Conservation (phyloP, 2,329 filamentous ascomycete genomes). For the Neurospora crassa region DNA sequence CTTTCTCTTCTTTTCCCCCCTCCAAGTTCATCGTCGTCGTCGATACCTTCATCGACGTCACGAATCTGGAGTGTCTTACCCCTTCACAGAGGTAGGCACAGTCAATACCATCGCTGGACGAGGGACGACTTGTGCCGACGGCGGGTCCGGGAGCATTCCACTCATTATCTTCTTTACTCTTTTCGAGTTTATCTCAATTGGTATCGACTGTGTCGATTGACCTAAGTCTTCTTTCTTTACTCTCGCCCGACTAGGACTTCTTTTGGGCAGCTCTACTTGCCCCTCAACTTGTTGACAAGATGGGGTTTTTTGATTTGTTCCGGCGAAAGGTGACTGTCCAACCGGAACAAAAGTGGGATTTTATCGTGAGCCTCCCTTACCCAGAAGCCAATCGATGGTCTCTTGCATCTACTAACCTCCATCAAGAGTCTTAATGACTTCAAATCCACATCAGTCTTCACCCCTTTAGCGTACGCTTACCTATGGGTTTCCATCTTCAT, state of each 20-base stretch:
- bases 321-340: constrained; percentile 55
- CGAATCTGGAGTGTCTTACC: constrained; percentile 8
- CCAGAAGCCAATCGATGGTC: not conserved
- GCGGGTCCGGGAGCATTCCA: constrained; percentile 14
- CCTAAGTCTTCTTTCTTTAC: constrained; percentile 3
- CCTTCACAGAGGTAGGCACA: constrained; percentile 17
- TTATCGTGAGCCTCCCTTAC: constrained; percentile 54
- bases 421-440: constrained; percentile 59
- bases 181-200: constrained; percentile 12
- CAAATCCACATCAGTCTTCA: constrained; percentile 68
- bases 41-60: constrained; percentile 2
- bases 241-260: constrained; percentile 3
- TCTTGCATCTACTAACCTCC: not conserved
- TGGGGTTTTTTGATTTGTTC: constrained; percentile 57
- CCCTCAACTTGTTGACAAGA: constrained; percentile 28
- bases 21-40: not conserved
- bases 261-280: constrained; percentile 10
- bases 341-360: constrained; percentile 90
- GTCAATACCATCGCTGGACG: constrained; percentile 26
- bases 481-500: constrained; percentile 72
- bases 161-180: constrained; percentile 6
- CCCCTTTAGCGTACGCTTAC: constrained; percentile 72
- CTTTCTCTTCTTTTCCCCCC: not conserved
- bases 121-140: constrained; percentile 23
- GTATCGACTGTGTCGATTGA: constrained; percentile 17